A percentile compares a stretch with the other conserved stretches of the same genome.
These are phyloP conservation scores for Polyporus arcularius DNA, from an alignment of 768 basidiomycete species.

Conservation along the genomic window DNA sequence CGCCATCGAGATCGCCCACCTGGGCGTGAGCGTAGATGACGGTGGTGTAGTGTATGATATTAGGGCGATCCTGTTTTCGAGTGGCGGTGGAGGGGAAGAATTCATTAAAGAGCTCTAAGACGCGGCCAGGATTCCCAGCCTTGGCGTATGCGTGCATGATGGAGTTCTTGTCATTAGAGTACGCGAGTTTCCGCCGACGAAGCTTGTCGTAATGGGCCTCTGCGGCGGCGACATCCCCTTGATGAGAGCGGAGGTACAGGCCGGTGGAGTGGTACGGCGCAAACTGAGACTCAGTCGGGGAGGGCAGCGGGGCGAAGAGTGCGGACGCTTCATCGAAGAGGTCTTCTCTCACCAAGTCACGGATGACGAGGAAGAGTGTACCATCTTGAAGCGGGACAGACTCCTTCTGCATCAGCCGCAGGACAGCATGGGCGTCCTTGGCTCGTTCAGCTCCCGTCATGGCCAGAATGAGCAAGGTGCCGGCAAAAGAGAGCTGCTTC, in stretches of 20 bases:
- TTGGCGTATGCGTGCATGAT: constrained; percentile 59
- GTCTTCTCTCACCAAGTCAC: constrained; percentile 43
- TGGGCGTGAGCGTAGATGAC: constrained; percentile 57
- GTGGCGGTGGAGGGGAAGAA: constrained; percentile 41
- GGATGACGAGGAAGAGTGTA: constrained; percentile 34
- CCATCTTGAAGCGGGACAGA: constrained; percentile 30
- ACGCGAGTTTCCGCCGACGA: constrained; percentile 29
- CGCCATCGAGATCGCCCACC: constrained; percentile 45
- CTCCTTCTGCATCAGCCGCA: constrained; percentile 42
- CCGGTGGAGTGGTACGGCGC: constrained; percentile 42
- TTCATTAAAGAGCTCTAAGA: constrained; percentile 52
- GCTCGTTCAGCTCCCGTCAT: background rate
- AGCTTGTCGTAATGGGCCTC: constrained; percentile 46
- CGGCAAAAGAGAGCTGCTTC: constrained; percentile 26
- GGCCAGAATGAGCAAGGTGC: background rate
- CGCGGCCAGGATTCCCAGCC: constrained; percentile 40
- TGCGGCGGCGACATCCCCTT: constrained; percentile 49
- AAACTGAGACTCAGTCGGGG: background rate
- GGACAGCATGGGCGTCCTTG: constrained; percentile 40
- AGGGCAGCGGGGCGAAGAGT: constrained; percentile 39
- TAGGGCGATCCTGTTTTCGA: constrained; percentile 37
- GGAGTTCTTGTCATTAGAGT: constrained; percentile 38
- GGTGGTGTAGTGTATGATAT: constrained; percentile 52
- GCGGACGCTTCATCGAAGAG: constrained; percentile 45
- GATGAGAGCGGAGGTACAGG: constrained; percentile 52